A percentile compares a stretch with the other conserved stretches of the same genome.
phyloP scores from a whole-genome alignment of 2,329 filamentous ascomycete species.

The Shiraia bambusicola region DNA sequence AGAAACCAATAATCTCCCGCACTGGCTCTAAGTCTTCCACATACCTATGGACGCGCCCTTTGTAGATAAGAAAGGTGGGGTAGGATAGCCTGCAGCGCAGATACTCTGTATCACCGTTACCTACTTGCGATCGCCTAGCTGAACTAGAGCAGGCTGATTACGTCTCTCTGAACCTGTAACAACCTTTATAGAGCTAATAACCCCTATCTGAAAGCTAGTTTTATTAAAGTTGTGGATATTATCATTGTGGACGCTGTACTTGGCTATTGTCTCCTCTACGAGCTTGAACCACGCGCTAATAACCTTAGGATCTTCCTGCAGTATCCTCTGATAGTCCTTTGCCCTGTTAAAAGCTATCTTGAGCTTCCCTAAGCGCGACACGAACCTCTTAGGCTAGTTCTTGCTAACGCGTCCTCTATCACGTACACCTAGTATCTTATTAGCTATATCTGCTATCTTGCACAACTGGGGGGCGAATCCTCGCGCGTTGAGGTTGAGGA shows the following conservation, averaged over 20 bases:
- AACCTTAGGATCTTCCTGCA: too few species aligned
- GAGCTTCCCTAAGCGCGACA: conserved; percentile 5
- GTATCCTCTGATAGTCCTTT: too few species aligned
- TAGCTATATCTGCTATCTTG: conserved; percentile 5
- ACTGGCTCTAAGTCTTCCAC: conserved; percentile 12
- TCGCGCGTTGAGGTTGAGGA: conserved; percentile 7
- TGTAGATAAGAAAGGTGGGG: too few species aligned
- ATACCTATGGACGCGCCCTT: too few species aligned
- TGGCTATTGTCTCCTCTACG: conserved; percentile 6
- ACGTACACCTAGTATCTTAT: conserved; percentile 2
- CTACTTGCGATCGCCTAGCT: too few species aligned
- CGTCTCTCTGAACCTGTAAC: too few species aligned
- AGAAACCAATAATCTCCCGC: conserved; percentile 35
- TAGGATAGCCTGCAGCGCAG: too few species aligned
- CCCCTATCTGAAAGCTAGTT: too few species aligned
- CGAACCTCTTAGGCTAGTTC: conserved; percentile 8
- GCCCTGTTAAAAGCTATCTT: too few species aligned
- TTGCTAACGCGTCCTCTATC: conserved; percentile 10
- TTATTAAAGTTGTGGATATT: conserved; percentile 24
- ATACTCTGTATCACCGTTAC: too few species aligned
- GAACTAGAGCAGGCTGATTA: too few species aligned
- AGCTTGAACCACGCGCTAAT: conserved; percentile 12
- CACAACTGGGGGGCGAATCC: conserved; percentile 6
- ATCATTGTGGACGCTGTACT: conserved; percentile 2
- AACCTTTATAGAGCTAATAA: too few species aligned